phyloP scores from a whole-genome alignment of 108 stramenopile species.

The Discostella stelligeroides region DNA sequence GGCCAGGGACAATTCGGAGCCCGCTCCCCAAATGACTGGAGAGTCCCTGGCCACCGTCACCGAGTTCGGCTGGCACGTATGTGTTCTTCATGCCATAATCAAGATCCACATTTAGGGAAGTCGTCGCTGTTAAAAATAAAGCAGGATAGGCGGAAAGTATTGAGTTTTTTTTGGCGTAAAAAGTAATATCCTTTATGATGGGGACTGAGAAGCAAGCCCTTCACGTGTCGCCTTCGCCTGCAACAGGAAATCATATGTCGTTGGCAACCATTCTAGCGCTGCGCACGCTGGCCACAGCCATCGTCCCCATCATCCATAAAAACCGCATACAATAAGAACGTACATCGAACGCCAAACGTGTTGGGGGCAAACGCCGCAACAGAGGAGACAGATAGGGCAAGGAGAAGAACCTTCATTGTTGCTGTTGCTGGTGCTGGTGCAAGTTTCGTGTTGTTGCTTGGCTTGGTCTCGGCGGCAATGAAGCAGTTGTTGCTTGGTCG shows the following conservation, averaged over 20 bases:
- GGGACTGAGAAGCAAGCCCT: too few relatives aligned
- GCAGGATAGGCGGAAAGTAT: background rate
- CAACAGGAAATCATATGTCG: too few relatives aligned
- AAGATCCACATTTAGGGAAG: slow-evolving; percentile 64
- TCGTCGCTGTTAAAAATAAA: slow-evolving; percentile 27
- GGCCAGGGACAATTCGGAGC: slow-evolving; percentile 2
- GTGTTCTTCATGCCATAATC: slow-evolving; percentile 85
- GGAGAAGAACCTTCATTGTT: slow-evolving; percentile 61
- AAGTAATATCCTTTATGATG: too few relatives aligned
- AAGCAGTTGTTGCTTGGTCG: background rate
- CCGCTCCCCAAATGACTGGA: background rate
- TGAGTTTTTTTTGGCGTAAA: background rate
- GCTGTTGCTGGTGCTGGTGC: background rate
- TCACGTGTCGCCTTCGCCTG: too few relatives aligned
- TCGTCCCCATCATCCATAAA: background rate
- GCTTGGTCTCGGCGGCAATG: too few relatives aligned
- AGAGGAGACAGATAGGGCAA: slow-evolving; percentile 72
- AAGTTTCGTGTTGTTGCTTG: background rate
- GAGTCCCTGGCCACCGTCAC: slow-evolving; percentile 91
- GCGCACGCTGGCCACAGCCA: too few relatives aligned
- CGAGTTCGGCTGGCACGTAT: slow-evolving; percentile 74
- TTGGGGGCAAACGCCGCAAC: slow-evolving; percentile 83
- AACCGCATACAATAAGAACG: slow-evolving; percentile 35
- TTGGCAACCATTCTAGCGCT: too few relatives aligned
- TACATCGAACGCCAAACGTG: slow-evolving; percentile 74